Conservation (phyloP, 2,329 filamentous ascomycete species). For the Nemania sp. region DNA sequence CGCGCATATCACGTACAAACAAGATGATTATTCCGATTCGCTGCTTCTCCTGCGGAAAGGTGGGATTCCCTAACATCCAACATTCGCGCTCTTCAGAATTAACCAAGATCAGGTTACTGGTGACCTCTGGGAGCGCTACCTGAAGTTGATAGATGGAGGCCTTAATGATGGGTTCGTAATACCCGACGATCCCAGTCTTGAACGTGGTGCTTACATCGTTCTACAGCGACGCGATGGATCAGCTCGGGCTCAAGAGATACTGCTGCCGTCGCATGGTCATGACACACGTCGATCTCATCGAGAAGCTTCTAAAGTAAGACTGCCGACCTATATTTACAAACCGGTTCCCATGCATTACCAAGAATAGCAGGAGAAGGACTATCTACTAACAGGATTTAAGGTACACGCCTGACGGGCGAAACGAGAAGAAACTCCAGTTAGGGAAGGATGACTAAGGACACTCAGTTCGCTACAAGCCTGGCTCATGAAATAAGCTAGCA, state of each 20-base stretch:
- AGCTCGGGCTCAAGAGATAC: conserved; percentile 92
- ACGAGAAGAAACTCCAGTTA: conserved; percentile 69
- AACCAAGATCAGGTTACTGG: conserved; percentile 79
- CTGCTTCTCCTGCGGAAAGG: conserved; percentile 99
- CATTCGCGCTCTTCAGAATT: conserved; percentile 31
- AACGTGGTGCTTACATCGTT: conserved; percentile 45
- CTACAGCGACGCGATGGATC: conserved; percentile 91
- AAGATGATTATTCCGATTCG: conserved; percentile 98
- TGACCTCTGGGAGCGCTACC: conserved; percentile 96
- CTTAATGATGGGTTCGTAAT: conserved; percentile 77
- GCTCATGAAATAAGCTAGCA: conserved; percentile 19
- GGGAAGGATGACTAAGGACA: conserved; percentile 31
- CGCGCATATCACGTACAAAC: conserved; percentile 52
- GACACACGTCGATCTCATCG: conserved; percentile 98
- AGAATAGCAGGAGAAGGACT: background rate
- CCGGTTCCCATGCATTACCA: background rate
- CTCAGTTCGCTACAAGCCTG: background rate
- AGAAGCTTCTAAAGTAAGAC: conserved; percentile 92
- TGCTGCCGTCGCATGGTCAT: conserved; percentile 99
- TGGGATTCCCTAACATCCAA: conserved; percentile 55
- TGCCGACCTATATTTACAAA: background rate
- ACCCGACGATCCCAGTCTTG: background rate
- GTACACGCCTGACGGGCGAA: conserved; percentile 72
- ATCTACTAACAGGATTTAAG: conserved; percentile 52
- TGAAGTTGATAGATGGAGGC: conserved; percentile 85